phyloP scores from a whole-genome alignment of 306 rosid genomes.

The Fragaria iinumae region DNA sequence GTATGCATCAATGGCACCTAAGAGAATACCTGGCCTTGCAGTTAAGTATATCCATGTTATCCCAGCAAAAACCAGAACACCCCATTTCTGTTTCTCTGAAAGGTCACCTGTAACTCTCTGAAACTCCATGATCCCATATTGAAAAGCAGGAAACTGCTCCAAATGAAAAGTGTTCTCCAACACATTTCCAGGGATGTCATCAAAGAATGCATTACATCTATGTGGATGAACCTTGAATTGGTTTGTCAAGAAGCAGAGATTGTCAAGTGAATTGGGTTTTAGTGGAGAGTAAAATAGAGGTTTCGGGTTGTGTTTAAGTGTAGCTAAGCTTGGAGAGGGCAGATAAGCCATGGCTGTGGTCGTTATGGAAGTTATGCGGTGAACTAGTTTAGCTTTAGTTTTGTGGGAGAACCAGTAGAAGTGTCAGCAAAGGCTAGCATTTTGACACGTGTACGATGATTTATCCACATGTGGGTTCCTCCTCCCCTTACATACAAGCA shows the following conservation, averaged over 20 bases:
- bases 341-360: conserved; percentile 56
- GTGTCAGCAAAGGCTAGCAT: conserved; percentile 35
- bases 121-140: conserved; percentile 51
- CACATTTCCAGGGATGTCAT: conserved; percentile 37
- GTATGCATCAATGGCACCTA: conserved; percentile 91
- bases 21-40: conserved; percentile 85
- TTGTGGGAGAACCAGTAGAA: conserved; percentile 2
- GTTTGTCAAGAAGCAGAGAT: conserved; percentile 38
- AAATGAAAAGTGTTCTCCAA: conserved; percentile 38
- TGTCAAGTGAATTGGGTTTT: conserved; percentile 31
- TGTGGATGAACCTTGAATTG: conserved; percentile 30
- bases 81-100: conserved; percentile 67
- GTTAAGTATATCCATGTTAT: conserved; percentile 77
- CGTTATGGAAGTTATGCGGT: conserved; percentile 10
- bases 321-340: conserved; percentile 45
- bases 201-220: conserved; percentile 56
- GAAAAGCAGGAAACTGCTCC: conserved; percentile 56
- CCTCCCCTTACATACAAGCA: background rate
- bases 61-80: conserved; percentile 52
- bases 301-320: conserved; percentile 41
- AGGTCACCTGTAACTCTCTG: conserved; percentile 45
- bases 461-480: conserved; percentile 37
- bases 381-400: background rate
- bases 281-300: conserved; percentile 32
- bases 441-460: conserved; percentile 38